Conservation (phyloP, 768 basidiomycete species). For the Suillus subluteus region DNA sequence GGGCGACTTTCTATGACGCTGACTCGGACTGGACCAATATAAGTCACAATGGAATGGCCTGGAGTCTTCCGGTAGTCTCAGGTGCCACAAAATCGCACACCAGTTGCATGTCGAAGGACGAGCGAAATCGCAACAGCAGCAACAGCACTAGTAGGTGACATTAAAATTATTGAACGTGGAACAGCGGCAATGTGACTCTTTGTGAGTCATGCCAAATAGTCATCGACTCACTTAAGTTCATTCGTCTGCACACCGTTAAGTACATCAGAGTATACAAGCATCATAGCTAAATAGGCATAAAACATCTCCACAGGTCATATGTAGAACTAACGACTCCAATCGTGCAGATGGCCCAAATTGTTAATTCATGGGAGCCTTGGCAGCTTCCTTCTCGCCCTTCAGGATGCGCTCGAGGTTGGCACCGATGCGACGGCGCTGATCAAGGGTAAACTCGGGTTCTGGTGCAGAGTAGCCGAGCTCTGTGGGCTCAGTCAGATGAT, state of each 20-base stretch:
- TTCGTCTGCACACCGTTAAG: not conserved
- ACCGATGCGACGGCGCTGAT: constrained; percentile 65
- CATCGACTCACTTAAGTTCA: not conserved
- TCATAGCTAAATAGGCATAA: not conserved
- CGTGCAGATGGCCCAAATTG: not conserved
- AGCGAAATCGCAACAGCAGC: not conserved
- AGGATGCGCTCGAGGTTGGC: constrained; percentile 63
- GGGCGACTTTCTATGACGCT: not conserved
- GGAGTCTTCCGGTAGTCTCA: not conserved
- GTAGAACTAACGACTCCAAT: not conserved
- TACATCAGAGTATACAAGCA: not conserved
- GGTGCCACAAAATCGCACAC: not conserved
- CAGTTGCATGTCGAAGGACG: not conserved
- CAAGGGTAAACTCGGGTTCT: constrained; percentile 50
- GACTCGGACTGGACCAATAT: not conserved
- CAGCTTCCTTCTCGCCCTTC: constrained; percentile 67
- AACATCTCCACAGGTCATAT: not conserved
- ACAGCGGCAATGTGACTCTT: not conserved
- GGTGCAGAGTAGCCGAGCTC: constrained; percentile 73
- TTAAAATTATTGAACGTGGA: not conserved
- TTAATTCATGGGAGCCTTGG: constrained; percentile 52
- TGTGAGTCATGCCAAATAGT: not conserved
- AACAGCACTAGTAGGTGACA: not conserved
- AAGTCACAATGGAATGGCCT: not conserved
- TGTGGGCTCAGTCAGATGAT: constrained; percentile 27